Conservation (phyloP, 2,329 filamentous ascomycete species). For the Xylaria polymorpha region DNA sequence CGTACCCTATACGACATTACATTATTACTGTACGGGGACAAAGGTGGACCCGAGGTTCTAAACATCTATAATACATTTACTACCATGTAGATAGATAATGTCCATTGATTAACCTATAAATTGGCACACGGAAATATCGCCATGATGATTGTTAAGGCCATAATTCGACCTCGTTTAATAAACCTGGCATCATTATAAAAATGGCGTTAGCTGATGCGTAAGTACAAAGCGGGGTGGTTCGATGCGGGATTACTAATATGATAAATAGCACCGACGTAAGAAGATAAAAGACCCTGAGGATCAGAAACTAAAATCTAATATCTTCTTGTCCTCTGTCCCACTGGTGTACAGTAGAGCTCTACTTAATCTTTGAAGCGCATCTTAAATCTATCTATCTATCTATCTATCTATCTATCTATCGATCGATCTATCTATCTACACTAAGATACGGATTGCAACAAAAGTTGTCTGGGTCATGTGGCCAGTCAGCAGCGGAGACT, state of each 20-base stretch:
- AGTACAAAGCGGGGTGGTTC: neutral
- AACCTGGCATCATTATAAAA: neutral
- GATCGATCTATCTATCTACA: neutral
- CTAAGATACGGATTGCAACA: neutral
- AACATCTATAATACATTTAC: neutral
- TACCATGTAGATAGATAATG: neutral
- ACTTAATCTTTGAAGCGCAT: neutral
- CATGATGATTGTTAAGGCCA: neutral
- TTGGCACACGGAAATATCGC: conserved; percentile 6
- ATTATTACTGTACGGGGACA: conserved; percentile 35
- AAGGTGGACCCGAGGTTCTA: conserved; percentile 17
- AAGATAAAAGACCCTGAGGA: neutral
- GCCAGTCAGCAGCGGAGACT: conserved; percentile 24
- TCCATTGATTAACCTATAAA: neutral
- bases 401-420: no score
- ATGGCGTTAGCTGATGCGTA: neutral
- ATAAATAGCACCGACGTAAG: neutral
- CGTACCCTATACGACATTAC: conserved; percentile 12
- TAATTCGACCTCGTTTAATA: neutral
- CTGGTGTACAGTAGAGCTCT: neutral
- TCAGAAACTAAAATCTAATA: conserved; percentile 4
- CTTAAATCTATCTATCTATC: no score
- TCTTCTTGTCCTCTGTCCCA: neutral
- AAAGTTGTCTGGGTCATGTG: conserved; percentile 24
- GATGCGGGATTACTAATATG: conserved; percentile 10